Base-by-base conservation (phyloP, 208 protist genomes). In the Herpetomonas tarakana region DNA sequence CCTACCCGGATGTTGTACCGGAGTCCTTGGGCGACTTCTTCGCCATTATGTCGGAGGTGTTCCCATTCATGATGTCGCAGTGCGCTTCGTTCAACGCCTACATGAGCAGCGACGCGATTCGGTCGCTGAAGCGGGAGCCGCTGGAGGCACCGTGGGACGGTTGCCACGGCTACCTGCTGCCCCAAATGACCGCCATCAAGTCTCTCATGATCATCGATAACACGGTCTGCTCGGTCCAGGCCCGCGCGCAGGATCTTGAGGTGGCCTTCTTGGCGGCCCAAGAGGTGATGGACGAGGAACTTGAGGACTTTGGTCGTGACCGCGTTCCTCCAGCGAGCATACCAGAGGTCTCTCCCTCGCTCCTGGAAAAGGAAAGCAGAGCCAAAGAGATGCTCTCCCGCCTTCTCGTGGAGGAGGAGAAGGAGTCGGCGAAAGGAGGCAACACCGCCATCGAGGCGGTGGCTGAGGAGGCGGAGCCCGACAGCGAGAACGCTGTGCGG, bases 171-270 rank as follows among this genome's bases (percentile, higher is more conserved):
- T 96, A 92, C 55, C 61, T 96, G 28, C 58, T 93, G 18, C 78
- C 81, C 4, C 83, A 90, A 54, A 54, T 91, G 0, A 83, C 84
- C 12, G 65, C 60, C 35, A 78, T 92, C 27, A 75, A 80, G 46
- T 92, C 89, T 0, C 71, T 96, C 21, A 93, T 93, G 84, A 91
- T 96, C 60, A 86, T 96, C 45, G 86, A 96, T 46, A 76, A 83
- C 57, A 65, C 74, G 53, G 59, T 93, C 38, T 77, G 79, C 68
- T 84, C 74, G 16, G 72, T 93, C 12, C 58, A 63, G 28, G 68
- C 74, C 0, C 75, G 86, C 18, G 71, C 86, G 27, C 84, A 92
- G 62, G 89, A 96, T 29, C 61, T 96, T 46, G 89, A 96, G 63
- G 54, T 93, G 4, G 89, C 86, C 2, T 77, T 93, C 45, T 63